phyloP scores from a whole-genome alignment of 2,329 filamentous ascomycete genomes.

The Akanthomyces dipterigenus region DNA sequence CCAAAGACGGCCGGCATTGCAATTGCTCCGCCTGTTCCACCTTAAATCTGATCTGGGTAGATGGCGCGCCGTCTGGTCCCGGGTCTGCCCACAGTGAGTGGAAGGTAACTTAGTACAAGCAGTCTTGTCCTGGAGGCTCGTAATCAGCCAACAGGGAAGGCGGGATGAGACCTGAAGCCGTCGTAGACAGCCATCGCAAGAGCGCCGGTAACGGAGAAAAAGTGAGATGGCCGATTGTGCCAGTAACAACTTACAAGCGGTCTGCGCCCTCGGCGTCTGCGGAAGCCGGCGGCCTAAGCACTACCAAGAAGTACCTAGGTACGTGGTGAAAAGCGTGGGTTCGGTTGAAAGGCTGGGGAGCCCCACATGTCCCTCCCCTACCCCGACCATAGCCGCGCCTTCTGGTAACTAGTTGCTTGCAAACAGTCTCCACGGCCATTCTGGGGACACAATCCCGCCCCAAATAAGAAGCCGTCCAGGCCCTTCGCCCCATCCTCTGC shows the following conservation, averaged over 20 bases:
- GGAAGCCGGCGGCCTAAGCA: slow-evolving; percentile 7
- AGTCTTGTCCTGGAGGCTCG: not conserved
- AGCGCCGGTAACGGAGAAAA: not conserved
- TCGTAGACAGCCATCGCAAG: not conserved
- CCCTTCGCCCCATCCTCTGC: not conserved
- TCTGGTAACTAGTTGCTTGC: not conserved
- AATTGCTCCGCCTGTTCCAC: not conserved
- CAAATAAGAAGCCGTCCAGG: not conserved
- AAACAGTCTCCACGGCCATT: slow-evolving; percentile 1
- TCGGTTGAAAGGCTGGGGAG: not conserved
- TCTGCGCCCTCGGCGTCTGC: slow-evolving; percentile 2
- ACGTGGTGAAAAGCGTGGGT: not conserved
- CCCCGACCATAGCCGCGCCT: slow-evolving; percentile 12
- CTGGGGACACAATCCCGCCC: not conserved
- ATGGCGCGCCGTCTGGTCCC: not conserved
- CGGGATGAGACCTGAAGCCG: not conserved
- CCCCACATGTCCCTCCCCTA: not conserved
- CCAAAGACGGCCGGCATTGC: not conserved
- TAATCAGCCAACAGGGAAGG: not conserved
- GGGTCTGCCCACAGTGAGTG: not conserved
- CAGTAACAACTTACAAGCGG: not conserved
- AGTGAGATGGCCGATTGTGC: not conserved
- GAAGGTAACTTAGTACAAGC: no score
- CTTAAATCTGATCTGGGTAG: not conserved
- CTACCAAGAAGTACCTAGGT: no score